A percentile compares a stretch with the other conserved stretches of the same genome.
phyloP scores from a whole-genome alignment of 768 basidiomycete species.

The Tubosaeta sp. region DNA sequence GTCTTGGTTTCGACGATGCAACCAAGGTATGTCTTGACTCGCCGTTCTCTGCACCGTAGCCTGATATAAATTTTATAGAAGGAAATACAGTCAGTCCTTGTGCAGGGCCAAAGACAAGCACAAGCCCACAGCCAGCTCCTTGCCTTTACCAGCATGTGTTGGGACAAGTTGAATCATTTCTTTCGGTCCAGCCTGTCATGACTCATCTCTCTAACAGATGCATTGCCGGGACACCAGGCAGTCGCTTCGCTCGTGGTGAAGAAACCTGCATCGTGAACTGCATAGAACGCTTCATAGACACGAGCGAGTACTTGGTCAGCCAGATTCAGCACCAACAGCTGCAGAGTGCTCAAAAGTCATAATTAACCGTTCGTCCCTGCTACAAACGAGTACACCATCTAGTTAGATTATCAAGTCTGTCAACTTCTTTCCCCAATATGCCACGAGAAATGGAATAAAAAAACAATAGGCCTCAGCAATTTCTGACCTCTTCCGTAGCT shows the following conservation, averaged over 20 bases:
- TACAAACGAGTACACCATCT: conserved; percentile 9
- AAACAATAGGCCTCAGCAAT: conserved; percentile 66
- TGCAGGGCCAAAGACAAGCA: conserved; percentile 76
- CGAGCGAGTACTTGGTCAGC: conserved; percentile 76
- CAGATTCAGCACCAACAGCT: conserved; percentile 49
- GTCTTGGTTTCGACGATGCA: conserved; percentile 60
- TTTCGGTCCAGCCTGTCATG: neutral
- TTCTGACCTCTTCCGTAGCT: conserved; percentile 51
- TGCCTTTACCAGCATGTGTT: conserved; percentile 77
- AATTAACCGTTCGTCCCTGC: neutral
- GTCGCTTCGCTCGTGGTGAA: conserved; percentile 74
- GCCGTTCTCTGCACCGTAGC: conserved; percentile 1
- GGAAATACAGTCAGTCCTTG: conserved; percentile 76
- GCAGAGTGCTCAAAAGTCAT: conserved; percentile 32
- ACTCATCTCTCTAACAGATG: conserved; percentile 50
- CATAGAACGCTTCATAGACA: conserved; percentile 89
- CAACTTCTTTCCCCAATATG: conserved; percentile 46
- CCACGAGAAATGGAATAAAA: conserved; percentile 54
- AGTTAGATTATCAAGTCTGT: conserved; percentile 17
- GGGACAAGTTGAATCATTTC: conserved; percentile 73
- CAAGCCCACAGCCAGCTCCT: conserved; percentile 75
- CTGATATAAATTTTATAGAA: conserved; percentile 45
- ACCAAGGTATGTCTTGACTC: conserved; percentile 52
- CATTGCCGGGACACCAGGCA: conserved; percentile 73
- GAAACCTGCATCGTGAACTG: conserved; percentile 83